Evolutionary conservation across 768 basidiomycete genomes (phyloP).

Genomic region (Collybia nuda): DNA sequence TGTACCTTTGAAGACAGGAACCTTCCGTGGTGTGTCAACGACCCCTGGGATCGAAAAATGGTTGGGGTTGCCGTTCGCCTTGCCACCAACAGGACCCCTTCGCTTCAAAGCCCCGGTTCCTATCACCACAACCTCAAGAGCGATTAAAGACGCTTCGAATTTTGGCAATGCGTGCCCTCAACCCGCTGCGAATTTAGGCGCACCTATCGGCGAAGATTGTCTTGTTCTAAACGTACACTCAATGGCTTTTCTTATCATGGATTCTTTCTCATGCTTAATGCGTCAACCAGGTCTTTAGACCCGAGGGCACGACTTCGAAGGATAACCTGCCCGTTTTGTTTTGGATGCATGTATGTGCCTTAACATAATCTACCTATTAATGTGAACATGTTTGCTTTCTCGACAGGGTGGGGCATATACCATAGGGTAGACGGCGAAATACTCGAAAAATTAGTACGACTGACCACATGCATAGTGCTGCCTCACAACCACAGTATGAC

Average conservation of each 20-base stretch:
- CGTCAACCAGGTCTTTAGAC: slow-evolving; percentile 32
- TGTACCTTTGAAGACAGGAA: slow-evolving; percentile 39
- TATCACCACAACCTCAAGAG: slow-evolving; percentile 28
- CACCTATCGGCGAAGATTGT: slow-evolving; percentile 51
- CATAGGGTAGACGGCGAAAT: slow-evolving; percentile 25
- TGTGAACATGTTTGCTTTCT: neutral
- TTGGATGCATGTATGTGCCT: slow-evolving; percentile 31
- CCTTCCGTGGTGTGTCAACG: slow-evolving; percentile 43
- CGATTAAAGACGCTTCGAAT: slow-evolving; percentile 38
- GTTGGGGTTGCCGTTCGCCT: slow-evolving; percentile 62
- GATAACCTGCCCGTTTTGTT: slow-evolving; percentile 36
- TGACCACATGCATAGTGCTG: slow-evolving; percentile 28
- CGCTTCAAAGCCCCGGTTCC: slow-evolving; percentile 57
- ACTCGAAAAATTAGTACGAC: neutral
- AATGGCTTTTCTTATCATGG: neutral
- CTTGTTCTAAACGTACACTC: slow-evolving; percentile 48
- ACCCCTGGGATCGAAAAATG: slow-evolving; percentile 51
- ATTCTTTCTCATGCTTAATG: neutral
- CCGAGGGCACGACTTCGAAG: slow-evolving; percentile 20
- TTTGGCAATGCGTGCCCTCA: slow-evolving; percentile 63
- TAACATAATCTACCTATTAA: neutral
- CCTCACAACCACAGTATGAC: slow-evolving; percentile 39
- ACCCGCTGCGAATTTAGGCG: slow-evolving; percentile 35
- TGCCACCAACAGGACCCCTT: slow-evolving; percentile 52
- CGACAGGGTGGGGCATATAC: slow-evolving; percentile 50